A percentile compares a stretch with the other conserved stretches of the same genome.
phyloP scores from a whole-genome alignment of 2,329 filamentous ascomycete genomes.

The Colletotrichum theobromicola region DNA sequence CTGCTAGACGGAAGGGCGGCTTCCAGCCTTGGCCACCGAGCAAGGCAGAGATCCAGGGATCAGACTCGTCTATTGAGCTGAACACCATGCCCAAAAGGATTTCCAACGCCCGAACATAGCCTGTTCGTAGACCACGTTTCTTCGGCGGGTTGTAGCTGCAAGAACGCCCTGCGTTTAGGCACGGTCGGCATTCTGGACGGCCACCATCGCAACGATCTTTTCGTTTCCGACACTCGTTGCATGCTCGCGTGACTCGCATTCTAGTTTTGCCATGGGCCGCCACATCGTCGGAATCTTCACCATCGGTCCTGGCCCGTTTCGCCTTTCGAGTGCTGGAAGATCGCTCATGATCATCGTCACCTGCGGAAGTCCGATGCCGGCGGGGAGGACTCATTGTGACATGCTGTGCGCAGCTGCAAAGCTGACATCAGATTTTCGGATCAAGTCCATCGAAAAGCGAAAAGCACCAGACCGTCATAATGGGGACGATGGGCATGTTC shows the following conservation, averaged over 20 bases:
- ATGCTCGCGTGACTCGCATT: background rate
- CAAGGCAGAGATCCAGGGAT: background rate
- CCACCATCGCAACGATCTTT: conserved; percentile 1
- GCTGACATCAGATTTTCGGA: background rate
- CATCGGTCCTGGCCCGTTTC: background rate
- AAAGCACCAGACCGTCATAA: background rate
- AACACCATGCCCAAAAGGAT: conserved; percentile 7
- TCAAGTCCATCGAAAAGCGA: background rate
- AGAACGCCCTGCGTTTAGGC: conserved; percentile 17
- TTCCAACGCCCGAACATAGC: conserved; percentile 13
- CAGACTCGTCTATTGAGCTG: background rate
- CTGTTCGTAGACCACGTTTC: conserved; percentile 14
- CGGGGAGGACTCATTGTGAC: background rate
- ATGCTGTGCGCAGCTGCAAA: background rate
- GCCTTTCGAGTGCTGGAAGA: background rate
- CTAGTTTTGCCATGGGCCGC: background rate
- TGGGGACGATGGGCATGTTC: background rate
- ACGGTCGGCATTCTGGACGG: background rate
- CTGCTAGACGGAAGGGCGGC: background rate
- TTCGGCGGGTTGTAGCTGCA: conserved; percentile 22
- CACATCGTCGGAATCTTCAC: background rate
- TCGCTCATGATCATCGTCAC: background rate
- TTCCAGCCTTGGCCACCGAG: background rate
- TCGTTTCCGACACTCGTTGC: conserved; percentile 2
- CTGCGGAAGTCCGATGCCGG: background rate